Conservation (phyloP, 805 yeast genomes). For the Tetrapisispora iriomotensis region DNA sequence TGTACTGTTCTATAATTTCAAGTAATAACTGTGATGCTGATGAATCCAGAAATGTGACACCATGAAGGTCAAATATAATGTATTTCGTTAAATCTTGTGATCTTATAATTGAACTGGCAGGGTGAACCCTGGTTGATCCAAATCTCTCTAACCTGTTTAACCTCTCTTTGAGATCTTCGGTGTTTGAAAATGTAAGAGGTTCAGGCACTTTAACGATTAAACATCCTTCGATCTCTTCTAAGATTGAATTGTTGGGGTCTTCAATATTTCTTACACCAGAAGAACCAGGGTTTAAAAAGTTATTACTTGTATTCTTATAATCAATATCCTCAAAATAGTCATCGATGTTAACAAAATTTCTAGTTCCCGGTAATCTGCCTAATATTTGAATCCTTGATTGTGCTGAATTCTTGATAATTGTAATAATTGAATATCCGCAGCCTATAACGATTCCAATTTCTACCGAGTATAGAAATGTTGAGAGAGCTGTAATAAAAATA, state of each 20-base stretch:
- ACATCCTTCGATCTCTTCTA: slow-evolving; percentile 55
- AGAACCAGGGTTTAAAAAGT: background rate
- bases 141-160: slow-evolving; percentile 63
- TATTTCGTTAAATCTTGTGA: slow-evolving; percentile 39
- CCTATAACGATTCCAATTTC: slow-evolving; percentile 91
- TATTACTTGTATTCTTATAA: slow-evolving; percentile 1
- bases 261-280: background rate
- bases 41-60: slow-evolving; percentile 74
- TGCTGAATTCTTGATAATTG: slow-evolving; percentile 74
- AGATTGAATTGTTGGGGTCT: slow-evolving; percentile 7
- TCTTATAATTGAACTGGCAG: slow-evolving; percentile 53
- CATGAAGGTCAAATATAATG: slow-evolving; percentile 68
- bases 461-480: slow-evolving; percentile 65
- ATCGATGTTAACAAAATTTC: slow-evolving; percentile 63
- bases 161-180: slow-evolving; percentile 62
- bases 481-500: slow-evolving; percentile 50
- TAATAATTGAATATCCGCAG: slow-evolving; percentile 62
- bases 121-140: slow-evolving; percentile 68
- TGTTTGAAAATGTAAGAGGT: slow-evolving; percentile 80
- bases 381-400: slow-evolving; percentile 76
- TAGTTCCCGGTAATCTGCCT: slow-evolving; percentile 55
- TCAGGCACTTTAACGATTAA: slow-evolving; percentile 76
- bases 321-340: slow-evolving; percentile 35
- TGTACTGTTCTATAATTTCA: slow-evolving; percentile 51
- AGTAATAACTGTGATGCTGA: slow-evolving; percentile 64